phyloP scores from a whole-genome alignment of 306 rosid genomes.

The Rosa rugosa region DNA sequence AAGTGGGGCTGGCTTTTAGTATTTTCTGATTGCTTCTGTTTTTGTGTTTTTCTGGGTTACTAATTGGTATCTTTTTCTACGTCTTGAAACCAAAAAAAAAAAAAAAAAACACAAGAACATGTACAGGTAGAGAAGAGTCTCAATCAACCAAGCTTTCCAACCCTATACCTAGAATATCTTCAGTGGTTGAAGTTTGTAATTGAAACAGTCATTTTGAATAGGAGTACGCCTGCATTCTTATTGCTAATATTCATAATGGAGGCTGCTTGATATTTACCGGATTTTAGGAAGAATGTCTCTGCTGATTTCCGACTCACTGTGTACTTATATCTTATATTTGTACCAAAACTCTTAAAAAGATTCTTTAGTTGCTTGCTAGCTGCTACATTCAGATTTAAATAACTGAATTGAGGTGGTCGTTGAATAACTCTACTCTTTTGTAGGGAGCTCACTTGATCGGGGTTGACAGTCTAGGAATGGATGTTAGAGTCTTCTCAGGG shows the following conservation, averaged over 20 bases:
- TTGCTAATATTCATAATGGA: not conserved
- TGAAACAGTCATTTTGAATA: not conserved
- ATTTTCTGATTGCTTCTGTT: not conserved
- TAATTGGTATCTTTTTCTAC: not conserved
- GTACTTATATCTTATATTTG: not conserved
- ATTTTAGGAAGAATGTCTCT: not conserved
- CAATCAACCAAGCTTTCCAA: not conserved
- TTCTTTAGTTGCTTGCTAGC: not conserved
- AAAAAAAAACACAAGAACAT: not conserved
- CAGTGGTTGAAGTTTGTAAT: not conserved
- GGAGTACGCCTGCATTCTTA: not conserved
- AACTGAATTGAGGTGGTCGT: not conserved
- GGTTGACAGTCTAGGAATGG: constrained; percentile 90
- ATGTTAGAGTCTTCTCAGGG: constrained; percentile 71
- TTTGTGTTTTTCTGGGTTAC: not conserved
- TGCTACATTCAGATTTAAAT: not conserved
- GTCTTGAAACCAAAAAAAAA: not conserved
- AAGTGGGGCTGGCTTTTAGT: not conserved
- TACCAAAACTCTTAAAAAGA: not conserved
- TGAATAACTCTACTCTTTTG: constrained; percentile 9
- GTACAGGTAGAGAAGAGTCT: not conserved
- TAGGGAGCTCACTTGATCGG: constrained; percentile 88
- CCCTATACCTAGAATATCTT: not conserved
- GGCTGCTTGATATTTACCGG: not conserved
- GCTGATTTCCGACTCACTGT: not conserved